Conservation (phyloP, 768 basidiomycete species). For the Gymnopilus junonius region DNA sequence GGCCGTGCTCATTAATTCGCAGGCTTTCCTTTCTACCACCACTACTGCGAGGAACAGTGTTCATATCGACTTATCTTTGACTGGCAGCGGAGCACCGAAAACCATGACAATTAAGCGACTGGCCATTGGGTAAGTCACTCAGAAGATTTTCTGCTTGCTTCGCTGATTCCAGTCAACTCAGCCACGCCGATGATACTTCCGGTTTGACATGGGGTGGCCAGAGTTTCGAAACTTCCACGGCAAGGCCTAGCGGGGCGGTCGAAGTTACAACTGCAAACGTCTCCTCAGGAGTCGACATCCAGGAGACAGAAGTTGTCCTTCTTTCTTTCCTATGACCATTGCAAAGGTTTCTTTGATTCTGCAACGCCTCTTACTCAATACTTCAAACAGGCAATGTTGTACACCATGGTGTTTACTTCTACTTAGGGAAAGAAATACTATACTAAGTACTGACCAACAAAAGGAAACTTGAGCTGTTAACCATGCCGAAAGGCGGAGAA, state of each 20-base stretch:
- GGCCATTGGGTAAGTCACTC: constrained; percentile 41
- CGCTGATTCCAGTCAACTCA: constrained; percentile 17
- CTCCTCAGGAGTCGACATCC: constrained; percentile 46
- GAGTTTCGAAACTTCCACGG: constrained; percentile 57
- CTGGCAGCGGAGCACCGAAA: constrained; percentile 27
- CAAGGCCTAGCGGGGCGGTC: constrained; percentile 40
- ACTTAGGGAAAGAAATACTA: not conserved
- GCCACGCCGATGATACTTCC: constrained; percentile 52
- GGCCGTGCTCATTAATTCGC: constrained; percentile 63
- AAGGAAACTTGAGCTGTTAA: no score
- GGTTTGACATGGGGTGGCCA: constrained; percentile 63
- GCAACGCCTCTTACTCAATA: not conserved
- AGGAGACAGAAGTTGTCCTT: constrained; percentile 54
- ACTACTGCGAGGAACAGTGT: constrained; percentile 41
- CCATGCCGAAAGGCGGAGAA: no score
- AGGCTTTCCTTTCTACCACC: constrained; percentile 48
- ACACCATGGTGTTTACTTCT: not conserved
- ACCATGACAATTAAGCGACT: constrained; percentile 53
- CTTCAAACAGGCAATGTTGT: not conserved
- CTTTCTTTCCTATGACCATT: constrained; percentile 34
- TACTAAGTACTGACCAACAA: no score
- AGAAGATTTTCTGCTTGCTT: not conserved
- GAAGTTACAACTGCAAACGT: constrained; percentile 33
- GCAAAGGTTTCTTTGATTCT: not conserved
- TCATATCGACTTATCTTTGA: constrained; percentile 50